phyloP scores from a whole-genome alignment of 306 rosid species.

The Cucurbita maxima region DNA sequence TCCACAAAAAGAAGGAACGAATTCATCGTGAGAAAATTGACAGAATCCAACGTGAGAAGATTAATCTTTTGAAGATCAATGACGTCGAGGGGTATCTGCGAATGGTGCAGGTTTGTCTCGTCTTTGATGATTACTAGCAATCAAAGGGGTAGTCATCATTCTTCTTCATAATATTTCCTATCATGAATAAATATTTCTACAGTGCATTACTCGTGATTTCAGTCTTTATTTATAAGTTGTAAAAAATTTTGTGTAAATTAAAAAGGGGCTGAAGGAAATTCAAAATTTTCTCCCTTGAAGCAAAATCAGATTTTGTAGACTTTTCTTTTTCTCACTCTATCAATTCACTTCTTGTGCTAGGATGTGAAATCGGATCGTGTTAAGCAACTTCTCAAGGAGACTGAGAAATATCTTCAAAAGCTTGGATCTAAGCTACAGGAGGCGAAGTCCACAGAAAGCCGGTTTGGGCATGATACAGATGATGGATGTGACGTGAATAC shows the following conservation, averaged over 20 bases:
- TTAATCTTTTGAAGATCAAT: conserved; percentile 89
- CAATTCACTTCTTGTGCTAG: conserved; percentile 23
- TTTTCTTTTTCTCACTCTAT: conserved; percentile 1
- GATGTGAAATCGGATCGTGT: conserved; percentile 99
- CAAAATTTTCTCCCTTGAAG: neutral
- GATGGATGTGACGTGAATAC: conserved; percentile 35
- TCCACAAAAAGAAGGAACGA: conserved; percentile 92
- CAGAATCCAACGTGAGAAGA: conserved; percentile 96
- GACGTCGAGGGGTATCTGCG: conserved; percentile 98
- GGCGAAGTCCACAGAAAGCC: conserved; percentile 62
- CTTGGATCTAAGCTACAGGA: conserved; percentile 82
- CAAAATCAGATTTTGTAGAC: neutral
- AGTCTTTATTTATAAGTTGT: neutral
- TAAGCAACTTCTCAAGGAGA: conserved; percentile 94
- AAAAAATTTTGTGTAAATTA: neutral
- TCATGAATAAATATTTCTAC: neutral
- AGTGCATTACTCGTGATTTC: neutral
- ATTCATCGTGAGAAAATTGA: conserved; percentile 97
- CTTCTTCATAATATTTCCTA: neutral
- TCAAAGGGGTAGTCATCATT: neutral
- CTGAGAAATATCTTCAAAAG: conserved; percentile 97
- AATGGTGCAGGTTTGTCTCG: conserved; percentile 82
- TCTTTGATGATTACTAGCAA: neutral
- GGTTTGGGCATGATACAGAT: conserved; percentile 51
- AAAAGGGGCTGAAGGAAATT: neutral